phyloP scores from a whole-genome alignment of 805 yeast species.

The Yarrowia yakushimensis region DNA sequence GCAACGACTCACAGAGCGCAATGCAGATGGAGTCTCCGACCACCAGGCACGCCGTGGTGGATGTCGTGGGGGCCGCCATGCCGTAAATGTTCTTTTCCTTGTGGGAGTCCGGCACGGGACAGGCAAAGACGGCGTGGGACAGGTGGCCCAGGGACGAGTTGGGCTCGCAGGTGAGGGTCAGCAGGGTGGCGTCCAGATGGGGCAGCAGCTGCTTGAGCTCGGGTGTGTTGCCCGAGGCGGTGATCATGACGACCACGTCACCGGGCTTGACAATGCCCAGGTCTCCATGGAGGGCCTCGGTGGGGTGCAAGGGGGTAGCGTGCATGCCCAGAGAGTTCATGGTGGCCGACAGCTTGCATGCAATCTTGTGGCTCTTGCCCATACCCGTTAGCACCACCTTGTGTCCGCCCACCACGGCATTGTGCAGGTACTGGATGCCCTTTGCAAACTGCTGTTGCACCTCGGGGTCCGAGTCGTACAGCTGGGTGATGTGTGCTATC shows the following conservation, averaged over 20 bases:
- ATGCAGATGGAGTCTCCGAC: slow-evolving; percentile 76
- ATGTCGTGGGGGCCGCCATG: slow-evolving; percentile 80
- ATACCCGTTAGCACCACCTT: slow-evolving; percentile 77
- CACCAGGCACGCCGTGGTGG: slow-evolving; percentile 72
- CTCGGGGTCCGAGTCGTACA: slow-evolving; percentile 31
- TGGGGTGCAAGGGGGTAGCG: slow-evolving; percentile 68
- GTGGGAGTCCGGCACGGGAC: slow-evolving; percentile 56
- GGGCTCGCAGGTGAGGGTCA: slow-evolving; percentile 61
- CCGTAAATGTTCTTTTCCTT: slow-evolving; percentile 69
- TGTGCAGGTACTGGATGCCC: slow-evolving; percentile 39
- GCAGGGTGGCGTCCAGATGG: slow-evolving; percentile 54
- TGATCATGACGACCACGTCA: slow-evolving; percentile 61
- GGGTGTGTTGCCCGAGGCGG: slow-evolving; percentile 81
- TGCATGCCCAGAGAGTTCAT: slow-evolving; percentile 73
- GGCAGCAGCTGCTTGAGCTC: slow-evolving; percentile 59
- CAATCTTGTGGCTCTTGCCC: slow-evolving; percentile 81
- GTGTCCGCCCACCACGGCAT: slow-evolving; percentile 49
- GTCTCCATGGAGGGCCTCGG: slow-evolving; percentile 90
- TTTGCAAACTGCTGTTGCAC: slow-evolving; percentile 35
- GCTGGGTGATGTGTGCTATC: slow-evolving; percentile 34
- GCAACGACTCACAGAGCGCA: slow-evolving; percentile 65
- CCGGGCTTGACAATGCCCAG: slow-evolving; percentile 62
- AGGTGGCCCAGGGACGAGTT: slow-evolving; percentile 53
- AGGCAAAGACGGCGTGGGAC: slow-evolving; percentile 54
- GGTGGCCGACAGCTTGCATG: slow-evolving; percentile 74